These are phyloP conservation scores for Eutrema yunnanense DNA, from an alignment of 345 rosid species.

Conservation along the genomic window DNA sequence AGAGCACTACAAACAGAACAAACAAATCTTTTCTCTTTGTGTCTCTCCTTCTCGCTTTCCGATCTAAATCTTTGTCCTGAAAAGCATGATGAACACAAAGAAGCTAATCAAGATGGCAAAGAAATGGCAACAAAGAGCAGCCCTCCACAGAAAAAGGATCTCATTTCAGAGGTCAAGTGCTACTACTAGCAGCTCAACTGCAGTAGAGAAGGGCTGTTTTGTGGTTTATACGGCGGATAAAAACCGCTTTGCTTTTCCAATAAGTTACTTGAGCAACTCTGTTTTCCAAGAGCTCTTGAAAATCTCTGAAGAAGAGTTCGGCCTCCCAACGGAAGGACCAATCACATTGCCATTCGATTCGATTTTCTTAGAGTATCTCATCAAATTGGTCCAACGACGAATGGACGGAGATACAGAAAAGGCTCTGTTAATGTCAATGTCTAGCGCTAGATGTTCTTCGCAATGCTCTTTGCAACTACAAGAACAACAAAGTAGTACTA, in stretches of 20 bases:
- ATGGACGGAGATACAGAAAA: slow-evolving; percentile 6
- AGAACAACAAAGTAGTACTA: not conserved
- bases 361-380: slow-evolving; percentile 23
- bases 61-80: too few species aligned
- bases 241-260: not conserved
- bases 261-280: slow-evolving; percentile 20
- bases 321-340: slow-evolving; percentile 20
- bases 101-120: slow-evolving; percentile 18
- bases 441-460: slow-evolving; percentile 3
- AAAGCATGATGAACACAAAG: not conserved
- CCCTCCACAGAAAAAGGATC: slow-evolving; percentile 13
- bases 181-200: not conserved
- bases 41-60: not conserved
- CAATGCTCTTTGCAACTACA: not conserved
- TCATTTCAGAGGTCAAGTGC: not conserved
- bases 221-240: slow-evolving; percentile 28
- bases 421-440: slow-evolving; percentile 17
- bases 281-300: slow-evolving; percentile 31
- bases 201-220: slow-evolving; percentile 24
- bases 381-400: not conserved
- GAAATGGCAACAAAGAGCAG: slow-evolving; percentile 26
- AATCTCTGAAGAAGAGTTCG: slow-evolving; percentile 37
- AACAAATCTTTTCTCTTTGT: not conserved
- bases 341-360: slow-evolving; percentile 32
- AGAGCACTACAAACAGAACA: not conserved